Evolutionary conservation across 2,329 filamentous ascomycete genomes (phyloP).

Genomic region (Ceratocystis huliohia): DNA sequence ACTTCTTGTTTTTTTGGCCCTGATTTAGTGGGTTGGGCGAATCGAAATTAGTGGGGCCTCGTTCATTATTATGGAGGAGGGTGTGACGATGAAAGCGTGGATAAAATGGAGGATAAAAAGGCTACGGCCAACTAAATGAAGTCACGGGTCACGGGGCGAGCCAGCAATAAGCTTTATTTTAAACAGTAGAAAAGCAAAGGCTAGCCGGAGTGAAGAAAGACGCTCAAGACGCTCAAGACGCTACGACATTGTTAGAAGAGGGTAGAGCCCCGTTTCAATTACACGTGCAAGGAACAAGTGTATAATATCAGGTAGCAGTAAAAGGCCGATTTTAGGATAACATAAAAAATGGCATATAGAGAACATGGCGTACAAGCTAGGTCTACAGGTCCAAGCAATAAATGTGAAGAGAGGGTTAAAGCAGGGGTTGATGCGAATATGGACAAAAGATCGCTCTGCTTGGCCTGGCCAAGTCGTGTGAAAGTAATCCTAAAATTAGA

Average conservation of each 20-base stretch:
- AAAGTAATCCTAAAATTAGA: slow-evolving; percentile 4
- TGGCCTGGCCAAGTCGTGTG: neutral
- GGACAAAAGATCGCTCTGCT: neutral
- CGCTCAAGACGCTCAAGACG: neutral
- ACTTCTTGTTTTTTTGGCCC: neutral
- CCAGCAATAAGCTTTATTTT: neutral
- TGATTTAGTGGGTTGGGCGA: neutral
- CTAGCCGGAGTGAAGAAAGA: neutral
- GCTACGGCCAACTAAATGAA: neutral
- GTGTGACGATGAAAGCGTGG: neutral
- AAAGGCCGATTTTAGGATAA: too few species aligned
- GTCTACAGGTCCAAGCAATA: too few species aligned
- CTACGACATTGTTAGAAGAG: too few species aligned
- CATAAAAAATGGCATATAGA: too few species aligned
- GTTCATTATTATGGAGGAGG: neutral
- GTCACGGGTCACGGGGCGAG: neutral
- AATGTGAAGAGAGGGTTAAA: too few species aligned
- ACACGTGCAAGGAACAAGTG: too few species aligned
- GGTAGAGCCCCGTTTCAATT: too few species aligned
- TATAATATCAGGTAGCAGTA: too few species aligned
- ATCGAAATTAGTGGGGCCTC: neutral
- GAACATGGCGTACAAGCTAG: too few species aligned
- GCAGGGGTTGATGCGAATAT: neutral
- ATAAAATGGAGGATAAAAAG: neutral
- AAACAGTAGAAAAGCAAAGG: neutral